Percentiles rank a stretch among this genome's conserved stretches.
These are phyloP conservation scores for Thalassiosira hispida DNA, from an alignment of 352 stramenopile species.

Conservation along the genomic window DNA sequence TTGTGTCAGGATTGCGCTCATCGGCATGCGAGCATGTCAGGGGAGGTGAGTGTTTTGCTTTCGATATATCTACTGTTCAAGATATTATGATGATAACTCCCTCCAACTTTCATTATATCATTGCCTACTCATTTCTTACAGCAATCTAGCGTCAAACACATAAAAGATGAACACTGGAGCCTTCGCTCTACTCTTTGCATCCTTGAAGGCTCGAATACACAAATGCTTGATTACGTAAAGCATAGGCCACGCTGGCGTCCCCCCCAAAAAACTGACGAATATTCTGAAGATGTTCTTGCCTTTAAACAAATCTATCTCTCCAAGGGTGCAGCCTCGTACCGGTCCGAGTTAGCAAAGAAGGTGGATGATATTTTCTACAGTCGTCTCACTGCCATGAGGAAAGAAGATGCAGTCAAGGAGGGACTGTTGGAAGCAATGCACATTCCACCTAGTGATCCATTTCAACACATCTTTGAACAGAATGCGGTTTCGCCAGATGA, in stretches of 20 bases:
- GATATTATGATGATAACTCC: background rate
- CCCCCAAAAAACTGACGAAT: slow-evolving; percentile 2
- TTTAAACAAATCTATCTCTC: slow-evolving; percentile 58
- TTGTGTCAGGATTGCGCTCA: slow-evolving; percentile 43
- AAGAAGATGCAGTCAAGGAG: slow-evolving; percentile 30
- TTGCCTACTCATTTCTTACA: background rate
- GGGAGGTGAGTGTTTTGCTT: slow-evolving; percentile 13
- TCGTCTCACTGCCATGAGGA: slow-evolving; percentile 1
- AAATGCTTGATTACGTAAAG: slow-evolving; percentile 54
- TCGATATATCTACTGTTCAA: background rate
- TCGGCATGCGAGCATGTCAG: slow-evolving; percentile 28
- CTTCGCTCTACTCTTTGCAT: slow-evolving; percentile 31
- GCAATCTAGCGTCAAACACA: slow-evolving; percentile 42
- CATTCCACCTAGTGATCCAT: slow-evolving; percentile 22
- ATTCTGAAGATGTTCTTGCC: slow-evolving; percentile 36
- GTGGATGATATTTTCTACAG: slow-evolving; percentile 34
- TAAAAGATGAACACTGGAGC: slow-evolving; percentile 34
- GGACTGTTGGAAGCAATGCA: slow-evolving; percentile 3
- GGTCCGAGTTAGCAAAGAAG: slow-evolving; percentile 31
- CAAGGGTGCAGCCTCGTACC: slow-evolving; percentile 23
- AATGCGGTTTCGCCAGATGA: slow-evolving; percentile 34
- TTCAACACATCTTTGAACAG: slow-evolving; percentile 39
- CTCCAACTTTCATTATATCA: background rate
- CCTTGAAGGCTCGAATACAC: slow-evolving; percentile 29
- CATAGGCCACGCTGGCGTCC: slow-evolving; percentile 36